Evolutionary conservation across 2,329 filamentous ascomycete genomes (phyloP), one percentile per base, ranked within the genome.

Genomic region (Metarhizium sp.): DNA sequence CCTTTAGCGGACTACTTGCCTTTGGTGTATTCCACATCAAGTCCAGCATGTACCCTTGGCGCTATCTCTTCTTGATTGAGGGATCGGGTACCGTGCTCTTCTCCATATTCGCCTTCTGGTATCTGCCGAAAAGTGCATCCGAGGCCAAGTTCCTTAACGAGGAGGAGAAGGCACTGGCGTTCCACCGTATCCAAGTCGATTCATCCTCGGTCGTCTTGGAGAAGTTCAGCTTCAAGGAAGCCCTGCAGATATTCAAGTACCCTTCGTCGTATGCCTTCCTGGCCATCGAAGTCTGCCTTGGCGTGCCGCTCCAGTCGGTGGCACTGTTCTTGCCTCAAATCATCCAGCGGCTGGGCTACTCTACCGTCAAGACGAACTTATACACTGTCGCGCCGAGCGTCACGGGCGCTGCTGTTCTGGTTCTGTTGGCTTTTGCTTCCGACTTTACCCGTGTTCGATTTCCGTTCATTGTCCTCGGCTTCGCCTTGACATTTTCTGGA

Each of bases 361-460:
- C 70, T 45, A 71, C 74, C 2, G 70, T 82, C 61, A 78, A 77
- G 66, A 91, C 88, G 0, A 92, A 94, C 63, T 76, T 92, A 0
- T 91, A 88, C 70, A 92, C 88, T 0, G 88, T 92, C 0, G 89
- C 88, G 0, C 89, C 89, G 1, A 92, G 92, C 62, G 78, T 90
- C 49, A 82, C 81, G 0, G 89, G 88, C 1, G 87, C 88, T 0
- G 79, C 80, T 1, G 85, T 90, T 77, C 74, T 92, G 3, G 74
- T 92, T 0, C 71, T 91, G 14, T 74, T 92, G 0, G 88, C 87
- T 0, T 92, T 90, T 61, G 70, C 78, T 4, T 88, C 84, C 2
- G 88, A 92, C 64, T 77, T 75, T 53, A 75, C 78, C 4, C 77
- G 84, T n/a, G 72, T 85, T 20, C 80, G 87, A 3, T 88, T 86